Conservation (phyloP, 2,329 filamentous ascomycete genomes). For the Nothopassalora personata region DNA sequence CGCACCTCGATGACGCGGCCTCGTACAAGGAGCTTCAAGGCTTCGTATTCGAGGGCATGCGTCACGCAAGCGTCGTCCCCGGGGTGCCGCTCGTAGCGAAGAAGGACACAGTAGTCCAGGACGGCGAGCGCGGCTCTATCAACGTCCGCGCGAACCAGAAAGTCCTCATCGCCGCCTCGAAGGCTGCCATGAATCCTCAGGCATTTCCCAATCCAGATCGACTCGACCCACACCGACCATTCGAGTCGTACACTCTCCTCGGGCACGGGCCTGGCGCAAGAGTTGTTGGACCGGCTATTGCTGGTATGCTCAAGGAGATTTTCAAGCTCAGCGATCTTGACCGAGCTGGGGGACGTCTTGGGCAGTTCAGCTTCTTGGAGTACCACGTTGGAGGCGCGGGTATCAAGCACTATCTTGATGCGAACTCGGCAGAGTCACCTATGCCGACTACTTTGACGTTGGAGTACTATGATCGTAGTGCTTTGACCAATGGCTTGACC, state of each 20-base stretch:
- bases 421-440: conserved; percentile 43
- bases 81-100: conserved; percentile 49
- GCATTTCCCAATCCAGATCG: conserved; percentile 40
- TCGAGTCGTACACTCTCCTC: conserved; percentile 35
- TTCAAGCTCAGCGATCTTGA: conserved; percentile 43
- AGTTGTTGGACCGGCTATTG: conserved; percentile 37
- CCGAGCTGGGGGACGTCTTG: conserved; percentile 34
- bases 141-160: conserved; percentile 42
- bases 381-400: conserved; percentile 45
- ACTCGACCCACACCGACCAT: conserved; percentile 40
- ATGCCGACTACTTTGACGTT: conserved; percentile 41
- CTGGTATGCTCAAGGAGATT: conserved; percentile 41
- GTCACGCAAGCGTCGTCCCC: conserved; percentile 48
- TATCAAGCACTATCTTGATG: conserved; percentile 47
- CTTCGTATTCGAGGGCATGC: conserved; percentile 53
- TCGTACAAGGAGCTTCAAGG: conserved; percentile 47
- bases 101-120: conserved; percentile 38
- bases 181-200: conserved; percentile 37
- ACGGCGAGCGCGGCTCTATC: conserved; percentile 46
- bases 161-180: conserved; percentile 43
- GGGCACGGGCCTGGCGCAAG: conserved; percentile 40
- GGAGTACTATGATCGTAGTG: conserved; percentile 35
- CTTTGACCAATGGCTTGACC: neutral
- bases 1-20: conserved; percentile 40
- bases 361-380: conserved; percentile 41